Evolutionary conservation across 2,329 filamentous ascomycete genomes (phyloP).

Genomic region (Pseudonectria foliicola): DNA sequence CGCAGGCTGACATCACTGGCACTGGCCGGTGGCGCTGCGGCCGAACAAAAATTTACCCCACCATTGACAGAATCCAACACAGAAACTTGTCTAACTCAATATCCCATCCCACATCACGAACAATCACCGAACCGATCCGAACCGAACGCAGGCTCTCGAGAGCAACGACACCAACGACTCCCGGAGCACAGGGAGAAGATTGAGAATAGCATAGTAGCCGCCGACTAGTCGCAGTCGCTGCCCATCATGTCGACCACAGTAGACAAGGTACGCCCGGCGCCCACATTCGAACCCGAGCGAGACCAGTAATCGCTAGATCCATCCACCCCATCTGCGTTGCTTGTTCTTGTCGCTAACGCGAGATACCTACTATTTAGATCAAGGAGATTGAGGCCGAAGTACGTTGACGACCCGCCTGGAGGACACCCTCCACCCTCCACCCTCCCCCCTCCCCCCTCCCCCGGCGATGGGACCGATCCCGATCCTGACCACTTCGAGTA

Average conservation of each 20-base stretch:
- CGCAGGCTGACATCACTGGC: conserved; percentile 27
- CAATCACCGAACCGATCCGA: conserved; percentile 3
- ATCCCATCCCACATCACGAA: conserved; percentile 16
- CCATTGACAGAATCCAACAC: conserved; percentile 22
- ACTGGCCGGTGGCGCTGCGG: conserved; percentile 6
- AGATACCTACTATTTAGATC: conserved; percentile 54
- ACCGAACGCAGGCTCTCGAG: background rate
- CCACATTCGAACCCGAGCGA: too few relatives aligned
- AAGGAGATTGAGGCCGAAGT: conserved; percentile 95
- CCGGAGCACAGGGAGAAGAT: conserved; percentile 2
- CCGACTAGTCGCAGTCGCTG: conserved; percentile 9
- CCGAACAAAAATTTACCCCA: conserved; percentile 34
- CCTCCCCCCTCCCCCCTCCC: conserved; percentile 5
- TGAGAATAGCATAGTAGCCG: background rate
- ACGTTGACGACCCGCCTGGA: conserved; percentile 29
- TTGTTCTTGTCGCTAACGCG: conserved; percentile 26
- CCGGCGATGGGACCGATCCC: conserved; percentile 4
- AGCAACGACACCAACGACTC: conserved; percentile 1
- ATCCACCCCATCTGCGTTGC: conserved; percentile 1
- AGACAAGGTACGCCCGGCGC: conserved; percentile 65
- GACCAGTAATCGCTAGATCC: too few relatives aligned
- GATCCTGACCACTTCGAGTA: conserved; percentile 29
- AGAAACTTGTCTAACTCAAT: conserved; percentile 16
- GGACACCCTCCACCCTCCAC: conserved; percentile 7
- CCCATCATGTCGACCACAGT: conserved; percentile 92